These are phyloP conservation scores for Eucalyptus rudis DNA, from an alignment of 345 rosid species.

Conservation along the genomic window DNA sequence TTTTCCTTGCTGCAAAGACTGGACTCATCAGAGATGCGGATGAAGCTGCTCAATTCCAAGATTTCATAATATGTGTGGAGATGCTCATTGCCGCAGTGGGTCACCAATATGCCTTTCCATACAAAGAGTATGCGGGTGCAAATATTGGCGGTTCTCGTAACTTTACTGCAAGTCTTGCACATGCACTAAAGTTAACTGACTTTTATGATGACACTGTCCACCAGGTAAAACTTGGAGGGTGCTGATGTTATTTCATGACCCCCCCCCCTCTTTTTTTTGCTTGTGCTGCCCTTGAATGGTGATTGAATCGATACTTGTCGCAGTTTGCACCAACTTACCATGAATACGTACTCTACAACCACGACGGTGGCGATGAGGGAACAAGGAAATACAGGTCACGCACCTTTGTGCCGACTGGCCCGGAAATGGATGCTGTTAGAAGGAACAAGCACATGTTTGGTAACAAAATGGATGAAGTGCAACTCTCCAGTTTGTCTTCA, in stretches of 20 bases:
- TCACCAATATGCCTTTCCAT: slow-evolving; percentile 90
- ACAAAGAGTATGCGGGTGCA: slow-evolving; percentile 98
- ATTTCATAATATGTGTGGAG: slow-evolving; percentile 88
- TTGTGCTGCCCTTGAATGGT: neutral
- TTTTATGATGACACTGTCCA: slow-evolving; percentile 98
- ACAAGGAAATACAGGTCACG: slow-evolving; percentile 80
- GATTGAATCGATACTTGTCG: slow-evolving; percentile 1
- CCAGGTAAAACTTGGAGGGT: slow-evolving; percentile 39
- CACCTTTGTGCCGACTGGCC: slow-evolving; percentile 98
- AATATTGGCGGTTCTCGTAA: slow-evolving; percentile 71
- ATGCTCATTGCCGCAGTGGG: slow-evolving; percentile 97
- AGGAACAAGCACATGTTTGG: slow-evolving; percentile 64
- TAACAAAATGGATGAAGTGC: slow-evolving; percentile 66
- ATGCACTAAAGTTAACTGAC: slow-evolving; percentile 87
- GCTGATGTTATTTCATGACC: neutral
- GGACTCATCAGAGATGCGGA: slow-evolving; percentile 65
- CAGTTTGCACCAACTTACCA: slow-evolving; percentile 99
- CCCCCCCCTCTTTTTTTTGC: neutral
- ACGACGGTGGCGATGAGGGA: slow-evolving; percentile 80
- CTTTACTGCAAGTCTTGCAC: slow-evolving; percentile 72
- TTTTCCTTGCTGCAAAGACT: slow-evolving; percentile 94
- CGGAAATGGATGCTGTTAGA: slow-evolving; percentile 93
- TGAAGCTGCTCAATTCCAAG: slow-evolving; percentile 83
- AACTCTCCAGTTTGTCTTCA: slow-evolving; percentile 48
- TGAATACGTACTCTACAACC: slow-evolving; percentile 93